These are phyloP conservation scores for Phialocephala subalpina DNA, from an alignment of 2,329 filamentous ascomycete species.

Conservation along the genomic window DNA sequence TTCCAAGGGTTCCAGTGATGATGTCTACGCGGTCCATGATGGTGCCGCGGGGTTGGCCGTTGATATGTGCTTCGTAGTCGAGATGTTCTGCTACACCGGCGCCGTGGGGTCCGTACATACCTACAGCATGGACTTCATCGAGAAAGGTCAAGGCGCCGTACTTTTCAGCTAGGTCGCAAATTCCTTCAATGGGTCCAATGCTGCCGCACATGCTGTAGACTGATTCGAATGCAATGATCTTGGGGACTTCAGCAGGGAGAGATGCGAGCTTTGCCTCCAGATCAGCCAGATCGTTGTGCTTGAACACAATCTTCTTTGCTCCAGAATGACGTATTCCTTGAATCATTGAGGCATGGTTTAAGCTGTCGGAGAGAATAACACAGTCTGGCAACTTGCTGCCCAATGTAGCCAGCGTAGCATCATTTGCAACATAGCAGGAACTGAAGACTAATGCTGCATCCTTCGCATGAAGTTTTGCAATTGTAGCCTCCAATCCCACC, in stretches of 20 bases:
- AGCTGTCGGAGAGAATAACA: conserved; percentile 95
- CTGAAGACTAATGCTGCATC: conserved; percentile 94
- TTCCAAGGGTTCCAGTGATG: conserved; percentile 95
- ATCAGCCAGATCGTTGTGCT: conserved; percentile 95
- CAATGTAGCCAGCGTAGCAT: conserved; percentile 95
- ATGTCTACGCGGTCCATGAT: conserved; percentile 97
- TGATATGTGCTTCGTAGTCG: conserved; percentile 86
- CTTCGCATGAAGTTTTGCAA: conserved; percentile 90
- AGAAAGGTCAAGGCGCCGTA: conserved; percentile 98
- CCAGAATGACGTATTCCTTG: conserved; percentile 98
- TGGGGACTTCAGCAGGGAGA: conserved; percentile 83
- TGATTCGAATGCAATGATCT: conserved; percentile 98
- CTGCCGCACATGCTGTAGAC: conserved; percentile 99
- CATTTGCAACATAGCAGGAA: conserved; percentile 98
- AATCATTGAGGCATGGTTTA: conserved; percentile 99
- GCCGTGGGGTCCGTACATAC: conserved; percentile 97
- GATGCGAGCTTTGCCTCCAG: conserved; percentile 92
- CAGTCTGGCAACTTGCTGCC: conserved; percentile 96
- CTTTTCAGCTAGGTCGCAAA: conserved; percentile 95
- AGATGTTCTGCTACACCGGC: conserved; percentile 97
- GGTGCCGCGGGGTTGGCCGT: conserved; percentile 78
- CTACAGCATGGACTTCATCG: conserved; percentile 98
- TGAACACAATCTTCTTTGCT: conserved; percentile 97
- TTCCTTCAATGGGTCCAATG: conserved; percentile 93
- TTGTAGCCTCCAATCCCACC: conserved; percentile 79